Percentiles rank a stretch among this genome's conserved stretches.
Conservation (phyloP, 495 filamentous ascomycete species). For the Halenospora varia region DNA sequence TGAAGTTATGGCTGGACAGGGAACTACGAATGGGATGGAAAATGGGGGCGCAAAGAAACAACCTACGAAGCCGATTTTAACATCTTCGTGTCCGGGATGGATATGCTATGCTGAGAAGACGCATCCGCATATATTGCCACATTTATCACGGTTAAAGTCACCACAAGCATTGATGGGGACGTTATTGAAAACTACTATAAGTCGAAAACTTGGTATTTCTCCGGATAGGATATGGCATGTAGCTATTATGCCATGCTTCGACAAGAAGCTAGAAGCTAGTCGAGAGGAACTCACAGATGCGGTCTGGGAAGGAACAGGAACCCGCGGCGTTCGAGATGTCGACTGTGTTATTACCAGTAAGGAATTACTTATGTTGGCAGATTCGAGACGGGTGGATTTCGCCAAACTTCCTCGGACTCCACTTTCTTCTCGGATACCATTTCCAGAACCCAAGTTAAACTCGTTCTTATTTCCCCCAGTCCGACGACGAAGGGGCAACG, state of each 20-base stretch:
- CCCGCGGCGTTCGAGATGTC: conserved; percentile 70
- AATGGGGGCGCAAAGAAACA: conserved; percentile 25
- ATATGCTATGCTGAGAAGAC: conserved; percentile 99
- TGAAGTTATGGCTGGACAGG: conserved; percentile 48
- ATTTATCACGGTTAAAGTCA: conserved; percentile 87
- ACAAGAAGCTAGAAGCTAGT: conserved; percentile 97
- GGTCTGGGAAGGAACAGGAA: conserved; percentile 53
- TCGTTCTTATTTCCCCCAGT: conserved; percentile 67
- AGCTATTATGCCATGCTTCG: conserved; percentile 96
- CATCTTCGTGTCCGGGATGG: conserved; percentile 94
- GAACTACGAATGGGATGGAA: conserved; percentile 8
- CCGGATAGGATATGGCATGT: conserved; percentile 89
- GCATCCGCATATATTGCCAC: conserved; percentile 86
- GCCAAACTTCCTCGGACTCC: conserved; percentile 59
- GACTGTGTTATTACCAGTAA: conserved; percentile 97
- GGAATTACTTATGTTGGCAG: conserved; percentile 84
- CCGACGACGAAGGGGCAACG: conserved; percentile 17
- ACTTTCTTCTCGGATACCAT: conserved; percentile 37
- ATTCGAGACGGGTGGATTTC: conserved; percentile 70
- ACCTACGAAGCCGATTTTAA: conserved; percentile 71
- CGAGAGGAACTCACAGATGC: conserved; percentile 84
- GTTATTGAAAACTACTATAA: conserved; percentile 78
- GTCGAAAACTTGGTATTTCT: conserved; percentile 61
- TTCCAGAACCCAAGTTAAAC: conserved; percentile 67
- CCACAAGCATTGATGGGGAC: conserved; percentile 91